phyloP scores from a whole-genome alignment of 2,329 filamentous ascomycete genomes.

The Alternaria infectoria region DNA sequence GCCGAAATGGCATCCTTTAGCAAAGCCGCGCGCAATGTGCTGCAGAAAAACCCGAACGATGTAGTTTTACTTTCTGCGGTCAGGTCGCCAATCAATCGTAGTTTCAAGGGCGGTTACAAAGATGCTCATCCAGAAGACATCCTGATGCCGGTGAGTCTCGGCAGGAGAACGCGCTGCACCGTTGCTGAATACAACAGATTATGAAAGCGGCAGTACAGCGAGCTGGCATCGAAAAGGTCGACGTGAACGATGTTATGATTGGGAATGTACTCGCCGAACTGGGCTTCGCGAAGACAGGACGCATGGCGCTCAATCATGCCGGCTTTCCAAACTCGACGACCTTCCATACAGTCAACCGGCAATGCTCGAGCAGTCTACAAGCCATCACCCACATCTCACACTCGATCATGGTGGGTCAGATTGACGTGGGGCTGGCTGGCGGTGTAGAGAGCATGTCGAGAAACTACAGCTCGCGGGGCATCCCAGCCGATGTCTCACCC shows the following conservation, averaged over 20 bases:
- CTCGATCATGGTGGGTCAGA: constrained; percentile 78
- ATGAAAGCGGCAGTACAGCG: constrained; percentile 64
- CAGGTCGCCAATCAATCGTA: constrained; percentile 87
- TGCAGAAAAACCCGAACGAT: constrained; percentile 90
- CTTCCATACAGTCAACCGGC: constrained; percentile 85
- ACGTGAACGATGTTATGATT: constrained; percentile 41
- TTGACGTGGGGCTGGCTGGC: constrained; percentile 84
- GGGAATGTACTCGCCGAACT: constrained; percentile 82
- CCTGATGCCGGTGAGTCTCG: constrained; percentile 61
- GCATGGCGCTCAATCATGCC: constrained; percentile 84
- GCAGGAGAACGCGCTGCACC: constrained; percentile 68
- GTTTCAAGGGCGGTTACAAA: constrained; percentile 90
- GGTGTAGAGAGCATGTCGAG: constrained; percentile 90
- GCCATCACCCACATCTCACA: constrained; percentile 93
- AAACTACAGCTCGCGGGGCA: constrained; percentile 81
- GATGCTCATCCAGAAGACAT: constrained; percentile 89
- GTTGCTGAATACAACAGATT: constrained; percentile 64
- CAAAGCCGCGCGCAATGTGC: constrained; percentile 60
- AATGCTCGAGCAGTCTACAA: constrained; percentile 96
- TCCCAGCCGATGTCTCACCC: constrained; percentile 73
- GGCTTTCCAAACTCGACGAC: constrained; percentile 89
- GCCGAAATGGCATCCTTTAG: constrained; percentile 38
- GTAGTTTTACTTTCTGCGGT: constrained; percentile 91
- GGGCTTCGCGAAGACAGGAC: constrained; percentile 87
- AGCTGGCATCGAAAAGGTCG: constrained; percentile 30